Evolutionary conservation across 164 flowering plant genomes (phyloP).

Genomic region (Macadamia tetraphylla): DNA sequence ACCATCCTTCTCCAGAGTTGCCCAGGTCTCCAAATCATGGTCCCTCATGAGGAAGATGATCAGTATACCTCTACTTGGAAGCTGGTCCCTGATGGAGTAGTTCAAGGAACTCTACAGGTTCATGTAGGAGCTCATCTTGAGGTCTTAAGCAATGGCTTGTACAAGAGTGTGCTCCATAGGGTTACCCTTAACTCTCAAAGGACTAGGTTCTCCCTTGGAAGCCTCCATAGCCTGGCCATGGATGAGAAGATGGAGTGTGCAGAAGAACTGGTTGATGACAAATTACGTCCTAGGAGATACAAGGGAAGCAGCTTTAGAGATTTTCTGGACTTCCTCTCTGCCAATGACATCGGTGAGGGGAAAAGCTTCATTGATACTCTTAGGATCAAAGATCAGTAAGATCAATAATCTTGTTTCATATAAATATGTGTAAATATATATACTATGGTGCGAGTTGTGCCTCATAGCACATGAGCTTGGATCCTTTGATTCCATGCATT

Average conservation of each 20-base stretch:
- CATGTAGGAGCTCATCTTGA: conserved; percentile 56
- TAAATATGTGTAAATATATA: no score
- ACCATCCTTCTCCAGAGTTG: conserved; percentile 44
- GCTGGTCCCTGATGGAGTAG: conserved; percentile 16
- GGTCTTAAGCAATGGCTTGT: conserved; percentile 47
- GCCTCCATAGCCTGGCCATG: conserved; percentile 43
- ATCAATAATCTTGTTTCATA: no score
- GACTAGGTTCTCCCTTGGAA: conserved; percentile 39
- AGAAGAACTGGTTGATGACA: conserved; percentile 31
- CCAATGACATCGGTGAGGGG: conserved; percentile 34
- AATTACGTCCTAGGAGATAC: conserved; percentile 25
- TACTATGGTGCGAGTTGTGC: no score
- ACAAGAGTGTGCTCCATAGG: conserved; percentile 47
- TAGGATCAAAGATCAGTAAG: conserved; percentile 4
- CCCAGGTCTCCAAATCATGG: conserved; percentile 40
- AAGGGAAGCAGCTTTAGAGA: conserved; percentile 40
- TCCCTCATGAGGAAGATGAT: background rate
- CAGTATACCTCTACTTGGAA: conserved; percentile 18
- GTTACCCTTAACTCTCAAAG: conserved; percentile 25
- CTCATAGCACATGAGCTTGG: no score
- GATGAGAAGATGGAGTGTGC: conserved; percentile 36
- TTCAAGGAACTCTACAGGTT: conserved; percentile 34
- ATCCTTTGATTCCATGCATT: no score
- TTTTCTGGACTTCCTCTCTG: conserved; percentile 38
- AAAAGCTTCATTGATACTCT: conserved; percentile 34